Evolutionary conservation across 768 basidiomycete species (phyloP), one percentile per base, ranked within the genome.

Genomic region (Phaeotremella fagi): DNA sequence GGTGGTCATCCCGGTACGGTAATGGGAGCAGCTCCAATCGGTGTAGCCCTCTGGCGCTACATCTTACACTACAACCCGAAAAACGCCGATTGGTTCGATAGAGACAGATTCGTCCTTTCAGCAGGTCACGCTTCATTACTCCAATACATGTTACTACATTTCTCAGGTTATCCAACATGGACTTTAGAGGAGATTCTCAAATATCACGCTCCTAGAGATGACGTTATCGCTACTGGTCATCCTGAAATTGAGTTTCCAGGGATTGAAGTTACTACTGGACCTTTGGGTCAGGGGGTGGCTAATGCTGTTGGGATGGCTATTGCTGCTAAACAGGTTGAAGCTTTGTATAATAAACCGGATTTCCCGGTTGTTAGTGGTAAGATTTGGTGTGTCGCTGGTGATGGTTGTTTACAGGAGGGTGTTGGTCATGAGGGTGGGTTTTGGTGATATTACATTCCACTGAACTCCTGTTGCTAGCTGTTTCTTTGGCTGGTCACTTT

Each of bases 1-100:
- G 73, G 73, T 22, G 73, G 73, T 9, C 73, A 75, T 41, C 70
- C 71, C 5, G 73, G 73, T 11, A 75, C 73, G 3, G 72, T 72
- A 47, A 75, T 75, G 73, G 73, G 73, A 16, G 73, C 70, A 1
- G 71, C 73, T 1, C 64, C 71, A 4, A 72, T 71, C 47, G 73
- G 68, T 41, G 60, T 72, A 23, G 70, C 71, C 2, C 61, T 75
- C 14, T 75, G 70, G 70, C 47, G 63, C 24, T 67, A 75, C 41
- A 42, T 54, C 5, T 67, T 75, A 68, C 42, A 54, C 16, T 74
- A 60, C 68, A 76, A 76, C 55, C 73, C 73, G 4, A 45, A 54
- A 45, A 73, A 76, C 54, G 63, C 72, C 4, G 61, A 66, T 1
- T 75, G 75, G 75, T 63, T 75, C 54, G 64, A 54, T 41, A 61